These are phyloP conservation scores for Torulaspora indica DNA, from an alignment of 805 yeast genomes.

Conservation along the genomic window DNA sequence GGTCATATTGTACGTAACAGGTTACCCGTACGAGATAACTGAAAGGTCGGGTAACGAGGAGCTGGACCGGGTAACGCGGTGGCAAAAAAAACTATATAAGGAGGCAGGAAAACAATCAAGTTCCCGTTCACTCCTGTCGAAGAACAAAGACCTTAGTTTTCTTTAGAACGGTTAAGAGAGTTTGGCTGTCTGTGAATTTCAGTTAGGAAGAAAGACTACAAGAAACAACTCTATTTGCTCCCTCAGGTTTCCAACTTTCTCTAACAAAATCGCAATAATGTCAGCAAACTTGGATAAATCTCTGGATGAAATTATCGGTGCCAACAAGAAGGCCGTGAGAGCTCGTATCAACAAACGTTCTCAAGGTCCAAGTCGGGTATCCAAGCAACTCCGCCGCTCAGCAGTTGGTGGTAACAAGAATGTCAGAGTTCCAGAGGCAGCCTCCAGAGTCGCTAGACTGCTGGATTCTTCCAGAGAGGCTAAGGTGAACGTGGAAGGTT, in stretches of 20 bases:
- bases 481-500: conserved; percentile 78
- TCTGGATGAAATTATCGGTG: conserved; percentile 86
- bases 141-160: conserved; percentile 1
- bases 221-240: conserved; percentile 3
- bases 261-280: conserved; percentile 39
- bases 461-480: conserved; percentile 56
- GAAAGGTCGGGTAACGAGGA: too few relatives aligned
- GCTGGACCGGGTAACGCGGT: not conserved
- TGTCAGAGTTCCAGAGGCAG: conserved; percentile 30
- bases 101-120: not conserved
- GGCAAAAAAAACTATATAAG: conserved; percentile 6
- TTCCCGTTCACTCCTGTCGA: not conserved
- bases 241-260: conserved; percentile 9
- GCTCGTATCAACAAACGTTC: conserved; percentile 33
- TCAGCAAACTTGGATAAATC: conserved; percentile 86
- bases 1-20: too few relatives aligned
- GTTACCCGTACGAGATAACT: too few relatives aligned
- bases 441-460: conserved; percentile 38
- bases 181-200: conserved; percentile 4
- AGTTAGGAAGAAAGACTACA: conserved; percentile 5
- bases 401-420: conserved; percentile 18
- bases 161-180: not conserved
- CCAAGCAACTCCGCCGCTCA: conserved; percentile 36
- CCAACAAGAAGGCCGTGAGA: conserved; percentile 42
- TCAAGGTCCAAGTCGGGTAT: conserved; percentile 35